Base-by-base conservation (phyloP, 2,329 filamentous ascomycete species). In the Gnomoniopsis sp. region DNA sequence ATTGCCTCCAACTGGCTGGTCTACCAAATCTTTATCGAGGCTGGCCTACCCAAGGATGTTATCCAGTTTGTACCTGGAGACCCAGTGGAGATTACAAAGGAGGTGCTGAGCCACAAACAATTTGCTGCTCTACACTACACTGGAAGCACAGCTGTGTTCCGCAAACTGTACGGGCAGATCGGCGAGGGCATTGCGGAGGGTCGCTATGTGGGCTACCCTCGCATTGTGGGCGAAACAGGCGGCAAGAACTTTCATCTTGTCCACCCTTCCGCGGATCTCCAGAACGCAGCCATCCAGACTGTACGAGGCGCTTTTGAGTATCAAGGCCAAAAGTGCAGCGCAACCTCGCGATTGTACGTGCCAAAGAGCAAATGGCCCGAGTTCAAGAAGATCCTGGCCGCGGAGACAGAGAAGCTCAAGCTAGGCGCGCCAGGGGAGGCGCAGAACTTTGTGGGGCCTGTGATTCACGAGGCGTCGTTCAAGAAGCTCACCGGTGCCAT, bases 121-220 rank as follows among this genome's bases (percentile, higher is more conserved):
- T 95, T 98, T 67, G 88, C 93, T 10, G 89, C 90, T n/a, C 85
- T 98, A 22, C 92, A 97, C 79, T 98, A 93, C 80, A 98, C 93
- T 1, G 93, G 93, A 62, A 95, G 89, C 77, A 97, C 93, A 0
- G 86, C 87, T 52, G 90, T 98, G 33, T 97, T 98, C 86, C 88
- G 91, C 62, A 86, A 87, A 69, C 80, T 98, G 14, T 96, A 96
- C 72, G 91, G 91, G 19, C 85, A 91, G 72, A 96, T 97, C 67
- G 90, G 91, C 12, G 79, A 83, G 63, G 90, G 90, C 44, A 88
- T 96, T 21, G 89, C 90, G 6, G 86, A 92, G 69, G 91, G 89
- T 63, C 88, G 85, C 60, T 98, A 96, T 77, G 80, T 81, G 63
- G 87, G 88, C 67, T 98, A 97, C 66, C 79, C 79, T 1, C 70